phyloP scores from a whole-genome alignment of 345 rosid genomes.

The Fremontodendron californicum region DNA sequence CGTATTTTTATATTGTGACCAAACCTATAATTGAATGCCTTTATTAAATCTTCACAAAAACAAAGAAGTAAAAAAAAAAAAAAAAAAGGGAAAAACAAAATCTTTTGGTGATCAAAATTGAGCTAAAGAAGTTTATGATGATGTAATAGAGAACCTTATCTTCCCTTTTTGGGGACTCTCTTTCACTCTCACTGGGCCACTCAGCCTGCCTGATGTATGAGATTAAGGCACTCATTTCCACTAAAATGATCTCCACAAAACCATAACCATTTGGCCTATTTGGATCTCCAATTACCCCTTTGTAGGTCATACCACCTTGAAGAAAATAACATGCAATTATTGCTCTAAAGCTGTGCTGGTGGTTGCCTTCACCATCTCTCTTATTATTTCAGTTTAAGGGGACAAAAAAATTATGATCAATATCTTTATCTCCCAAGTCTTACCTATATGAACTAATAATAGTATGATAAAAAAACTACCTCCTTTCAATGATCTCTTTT shows the following conservation, averaged over 20 bases:
- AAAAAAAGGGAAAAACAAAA: neutral
- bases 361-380: conserved; percentile 27
- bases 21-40: neutral
- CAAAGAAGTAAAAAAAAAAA: neutral
- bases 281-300: conserved; percentile 8
- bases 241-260: conserved; percentile 12
- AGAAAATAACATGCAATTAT: conserved; percentile 18
- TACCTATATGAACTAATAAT: neutral
- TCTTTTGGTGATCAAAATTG: neutral
- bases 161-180: neutral
- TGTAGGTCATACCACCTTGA: conserved; percentile 7
- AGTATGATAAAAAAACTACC: neutral
- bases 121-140: neutral
- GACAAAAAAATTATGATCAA: conserved; percentile 9
- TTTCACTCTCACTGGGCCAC: neutral
- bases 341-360: conserved; percentile 25
- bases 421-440: conserved; percentile 15
- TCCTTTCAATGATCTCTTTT: neutral
- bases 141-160: conserved; percentile 16
- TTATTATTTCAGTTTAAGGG: conserved; percentile 20
- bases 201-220: neutral
- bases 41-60: neutral
- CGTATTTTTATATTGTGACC: too few relatives aligned
- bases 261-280: neutral
- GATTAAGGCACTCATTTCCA: conserved; percentile 4